Base-by-base conservation (phyloP, 805 yeast genomes). In the Kregervanrija delftensis region DNA sequence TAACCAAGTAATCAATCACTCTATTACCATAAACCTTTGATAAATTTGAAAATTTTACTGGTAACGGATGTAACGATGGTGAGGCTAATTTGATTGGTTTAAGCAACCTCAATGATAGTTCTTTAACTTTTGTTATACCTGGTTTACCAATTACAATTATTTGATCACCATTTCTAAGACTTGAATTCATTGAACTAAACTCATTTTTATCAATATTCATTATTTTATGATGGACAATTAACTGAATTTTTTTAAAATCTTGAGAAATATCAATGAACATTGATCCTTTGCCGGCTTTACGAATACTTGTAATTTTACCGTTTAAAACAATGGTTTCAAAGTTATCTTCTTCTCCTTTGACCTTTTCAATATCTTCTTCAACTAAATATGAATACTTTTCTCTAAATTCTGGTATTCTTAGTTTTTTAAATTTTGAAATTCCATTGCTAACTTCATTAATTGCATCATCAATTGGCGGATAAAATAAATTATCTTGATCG, bases 111-210 rank as follows among this genome's bases (percentile, higher is more conserved):
- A 91, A 56, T 1, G 96, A 83, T 8, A 89, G 65, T 51, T 90
- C 96, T 0, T 91, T 93, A 3, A 79, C 77, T 44, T 81, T 79
- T 0, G 97, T 86, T 3, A 74, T 60, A 22, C 91, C 86, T 0
- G 96, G 89, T 17, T 53, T 58, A 0, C 99, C 99, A 3, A 63
- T 55, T 17, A 82, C 77, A 8, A 76, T 65, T 3, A 91, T 65
- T 37, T 73, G 74, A 57, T 91, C 99, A 0, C 96, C 96, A 16
- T 74, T 74, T 40, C 82, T 70, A 35, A 88, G 63, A 30, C 65
- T 58, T 4, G 59, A 59, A 52, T 74, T 79, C 1, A 48, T 22
- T 1, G 44, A 49, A 4, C 57, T 55, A 49, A 79, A 81, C 35
- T 69, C 71, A 0, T 68, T 74, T 16, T 63, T 67, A 1, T 66